Evolutionary conservation across 1,284 basidiomycete species (phyloP), one percentile per base, ranked within the genome.

Genomic region (Grifola frondosa): DNA sequence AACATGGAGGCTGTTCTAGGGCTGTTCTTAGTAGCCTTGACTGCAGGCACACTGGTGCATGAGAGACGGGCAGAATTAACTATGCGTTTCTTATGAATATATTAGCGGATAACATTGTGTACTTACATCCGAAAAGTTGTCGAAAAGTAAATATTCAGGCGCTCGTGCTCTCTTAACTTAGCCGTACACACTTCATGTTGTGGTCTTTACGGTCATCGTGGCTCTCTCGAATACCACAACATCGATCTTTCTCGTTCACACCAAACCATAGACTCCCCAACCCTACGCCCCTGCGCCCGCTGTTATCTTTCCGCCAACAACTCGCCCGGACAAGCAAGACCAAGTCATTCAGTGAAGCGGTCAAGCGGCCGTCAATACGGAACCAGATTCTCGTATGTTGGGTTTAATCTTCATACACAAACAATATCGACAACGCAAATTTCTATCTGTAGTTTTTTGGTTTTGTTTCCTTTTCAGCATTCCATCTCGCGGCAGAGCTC

Each of bases 321-420:
- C 48, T 66, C 8, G 55, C 52, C 2, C 58, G 50, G 5, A 40
- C 50, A 15, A 58, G 41, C 26, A 39, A 42, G 4, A 43, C 66
- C 12, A 60, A 54, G 24, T 60, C 68, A 2, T 73, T 73, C 42
- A 52, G 56, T 19, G 67, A 69, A 15, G 56, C 56, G 3, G 54
- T 75, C 33, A 53, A 59, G 40, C 50, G 59, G 16, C 67, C 72
- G n/a, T 52, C 54, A 13, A 60, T 71, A 50, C 45, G 65, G 23
- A 65, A 60, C 13, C 74, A 75, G 42, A 54, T 74, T 7, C 40
- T 66, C 22, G 73, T 74, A 37, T 31, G 73, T 53, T 37, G 23
- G 3, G 28, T 25, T 20, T 23, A 13, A 5, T 15, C 9, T 23
- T 42, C 11, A 39, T 29, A 4, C 36, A 3, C 17, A 32, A 12